These are phyloP conservation scores for Mycena leptocephala DNA, from an alignment of 768 basidiomycete species.

Conservation along the genomic window DNA sequence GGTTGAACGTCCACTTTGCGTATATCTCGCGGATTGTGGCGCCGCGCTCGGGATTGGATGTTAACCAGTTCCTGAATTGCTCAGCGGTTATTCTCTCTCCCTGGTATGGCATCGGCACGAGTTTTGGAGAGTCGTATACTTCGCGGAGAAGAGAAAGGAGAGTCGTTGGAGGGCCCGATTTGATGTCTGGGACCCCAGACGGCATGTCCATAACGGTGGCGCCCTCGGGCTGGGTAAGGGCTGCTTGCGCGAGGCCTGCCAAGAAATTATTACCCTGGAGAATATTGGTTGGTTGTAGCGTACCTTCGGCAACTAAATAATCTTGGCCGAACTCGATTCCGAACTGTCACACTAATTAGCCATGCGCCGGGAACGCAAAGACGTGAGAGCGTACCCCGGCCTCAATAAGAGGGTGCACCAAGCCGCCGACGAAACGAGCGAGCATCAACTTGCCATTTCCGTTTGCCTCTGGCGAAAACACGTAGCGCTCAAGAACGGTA, in stretches of 20 bases:
- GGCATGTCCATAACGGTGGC: background rate
- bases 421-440: constrained; percentile 7
- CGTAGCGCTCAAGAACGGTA: constrained; percentile 62
- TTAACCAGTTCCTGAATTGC: background rate
- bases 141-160: constrained; percentile 15
- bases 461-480: constrained; percentile 59
- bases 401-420: constrained; percentile 5
- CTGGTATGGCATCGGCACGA: background rate
- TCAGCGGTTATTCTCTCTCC: background rate
- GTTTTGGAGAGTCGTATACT: background rate
- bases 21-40: constrained; percentile 10
- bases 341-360: background rate
- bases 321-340: constrained; percentile 27
- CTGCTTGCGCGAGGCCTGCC: constrained; percentile 8
- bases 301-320: constrained; percentile 17
- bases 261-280: background rate
- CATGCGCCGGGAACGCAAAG: background rate
- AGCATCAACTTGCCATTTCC: constrained; percentile 51
- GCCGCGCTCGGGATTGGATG: background rate
- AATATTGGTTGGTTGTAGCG: background rate
- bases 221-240: background rate
- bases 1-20: constrained; percentile 16
- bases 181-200: constrained; percentile 14
- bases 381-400: background rate
- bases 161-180: background rate